Evolutionary conservation across 768 basidiomycete genomes (phyloP).

Genomic region (Auriscalpium orientale): DNA sequence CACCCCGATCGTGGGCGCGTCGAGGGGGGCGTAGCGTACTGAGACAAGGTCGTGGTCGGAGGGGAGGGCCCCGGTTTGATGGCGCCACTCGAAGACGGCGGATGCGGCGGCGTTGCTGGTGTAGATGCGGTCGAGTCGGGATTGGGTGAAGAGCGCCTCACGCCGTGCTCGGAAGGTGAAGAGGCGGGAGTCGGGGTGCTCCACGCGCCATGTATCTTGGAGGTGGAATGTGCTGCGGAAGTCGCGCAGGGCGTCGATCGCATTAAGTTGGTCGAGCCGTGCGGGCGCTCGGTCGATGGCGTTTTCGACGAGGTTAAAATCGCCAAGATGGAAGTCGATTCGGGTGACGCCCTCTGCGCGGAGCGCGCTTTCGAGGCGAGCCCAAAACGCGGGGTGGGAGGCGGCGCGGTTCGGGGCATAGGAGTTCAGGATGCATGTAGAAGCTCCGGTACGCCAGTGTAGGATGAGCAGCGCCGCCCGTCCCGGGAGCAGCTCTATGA

Average conservation of each 20-base stretch:
- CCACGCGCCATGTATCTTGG: neutral
- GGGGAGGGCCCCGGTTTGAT: neutral
- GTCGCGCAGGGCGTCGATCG: neutral
- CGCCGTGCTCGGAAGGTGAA: neutral
- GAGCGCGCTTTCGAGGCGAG: neutral
- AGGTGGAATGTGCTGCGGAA: neutral
- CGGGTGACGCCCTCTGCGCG: neutral
- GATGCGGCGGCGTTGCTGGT: neutral
- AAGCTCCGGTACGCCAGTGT: neutral
- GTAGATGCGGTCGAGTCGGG: slow-evolving; percentile 3
- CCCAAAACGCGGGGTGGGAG: neutral
- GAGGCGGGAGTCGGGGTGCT: neutral
- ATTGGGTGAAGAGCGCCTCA: neutral
- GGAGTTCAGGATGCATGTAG: neutral
- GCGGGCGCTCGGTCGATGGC: neutral
- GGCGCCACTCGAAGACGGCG: neutral
- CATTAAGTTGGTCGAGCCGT: neutral
- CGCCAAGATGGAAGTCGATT: neutral
- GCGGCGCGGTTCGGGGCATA: neutral
- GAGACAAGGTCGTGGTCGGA: neutral
- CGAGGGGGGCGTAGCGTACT: neutral
- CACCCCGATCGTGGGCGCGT: neutral
- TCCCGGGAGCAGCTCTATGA: neutral
- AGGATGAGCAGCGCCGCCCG: neutral
- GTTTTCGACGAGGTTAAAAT: neutral